Percentiles rank a stretch among this genome's conserved stretches.
These are phyloP conservation scores for Chlorella ohadii DNA, from an alignment of 139 green algal genomes.

Conservation along the genomic window DNA sequence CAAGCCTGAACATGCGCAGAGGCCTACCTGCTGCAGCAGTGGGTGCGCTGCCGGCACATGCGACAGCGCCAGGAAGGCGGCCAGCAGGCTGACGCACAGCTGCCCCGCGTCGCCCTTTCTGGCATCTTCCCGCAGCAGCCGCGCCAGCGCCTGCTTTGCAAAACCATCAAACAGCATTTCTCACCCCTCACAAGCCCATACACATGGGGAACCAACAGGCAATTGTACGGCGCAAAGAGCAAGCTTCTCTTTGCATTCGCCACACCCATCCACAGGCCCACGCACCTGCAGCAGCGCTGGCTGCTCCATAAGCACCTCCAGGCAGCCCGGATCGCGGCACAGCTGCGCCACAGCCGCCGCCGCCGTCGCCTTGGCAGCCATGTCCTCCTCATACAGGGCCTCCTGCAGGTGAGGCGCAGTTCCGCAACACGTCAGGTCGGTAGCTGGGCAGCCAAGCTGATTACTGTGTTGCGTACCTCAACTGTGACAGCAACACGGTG, in stretches of 20 bases:
- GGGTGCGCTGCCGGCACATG: constrained; percentile 81
- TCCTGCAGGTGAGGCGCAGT: constrained; percentile 48
- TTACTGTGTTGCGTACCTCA: too few relatives aligned
- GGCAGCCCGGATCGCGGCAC: constrained; percentile 63
- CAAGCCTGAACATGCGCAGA: too few relatives aligned
- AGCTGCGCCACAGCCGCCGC: constrained; percentile 73
- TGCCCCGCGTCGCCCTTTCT: constrained; percentile 69
- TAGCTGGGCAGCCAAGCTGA: too few relatives aligned
- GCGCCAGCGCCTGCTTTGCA: constrained; percentile 61
- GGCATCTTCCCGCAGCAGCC: constrained; percentile 85
- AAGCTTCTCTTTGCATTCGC: too few relatives aligned
- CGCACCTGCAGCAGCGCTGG: constrained; percentile 71
- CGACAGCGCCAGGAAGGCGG: constrained; percentile 80
- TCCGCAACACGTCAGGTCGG: too few relatives aligned
- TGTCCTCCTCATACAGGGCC: constrained; percentile 83
- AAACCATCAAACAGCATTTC: too few relatives aligned
- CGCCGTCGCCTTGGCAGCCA: constrained; percentile 65
- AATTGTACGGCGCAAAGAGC: too few relatives aligned
- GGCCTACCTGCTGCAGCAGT: constrained; percentile 45
- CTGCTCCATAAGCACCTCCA: constrained; percentile 74
- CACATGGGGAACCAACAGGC: too few relatives aligned
- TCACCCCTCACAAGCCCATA: too few relatives aligned
- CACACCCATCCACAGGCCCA: too few relatives aligned
- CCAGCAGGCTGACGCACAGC: constrained; percentile 77
- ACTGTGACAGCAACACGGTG: too few relatives aligned